Evolutionary conservation across 2,329 filamentous ascomycete species (phyloP), one percentile per base, ranked within the genome.

Genomic region (Ophiostoma pallidulum): DNA sequence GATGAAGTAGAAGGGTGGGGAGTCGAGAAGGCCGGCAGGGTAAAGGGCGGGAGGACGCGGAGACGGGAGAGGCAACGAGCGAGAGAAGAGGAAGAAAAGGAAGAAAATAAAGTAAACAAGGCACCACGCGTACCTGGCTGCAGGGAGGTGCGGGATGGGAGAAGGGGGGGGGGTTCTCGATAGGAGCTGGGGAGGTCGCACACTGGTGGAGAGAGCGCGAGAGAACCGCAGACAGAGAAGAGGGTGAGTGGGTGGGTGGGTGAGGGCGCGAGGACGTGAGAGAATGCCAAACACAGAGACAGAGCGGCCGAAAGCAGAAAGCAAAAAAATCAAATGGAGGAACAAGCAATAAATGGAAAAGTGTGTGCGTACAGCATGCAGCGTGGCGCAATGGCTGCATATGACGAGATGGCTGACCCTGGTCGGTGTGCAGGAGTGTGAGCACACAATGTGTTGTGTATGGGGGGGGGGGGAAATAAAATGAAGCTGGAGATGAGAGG

Each of bases 101-200:
- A 4, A 18, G 19, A 16, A 39, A 28, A 31, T 47, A 42, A 24
- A 47, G 16, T 47, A 26, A 29, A 12, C 12, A 8, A 41, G 38
- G 39, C 45, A 38, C 45, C 38, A 38, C 45, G 45, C 45, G 45
- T 47, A 47, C 45, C 37, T 47, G 38, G 45, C 41, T 24, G 38
- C 31, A 33, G 38, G 35, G 31, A 45, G 28, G 26, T 38, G 33
- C 33, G 18, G 35, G n/a, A 45, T 8, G 31, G 28, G 36, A 26
- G 42, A 31, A 16, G 33, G 26, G 36, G 10, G 31, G 45, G 37
- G 29, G 38, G n/a, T n/a, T n/a, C n/a, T n/a, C n/a, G n/a, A n/a
- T n/a, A n/a, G n/a, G n/a, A n/a, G n/a, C n/a, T n/a, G n/a, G n/a
- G n/a, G n/a, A n/a, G n/a, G n/a, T n/a, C n/a, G n/a, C n/a, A n/a